These are phyloP conservation scores for Trametes elegans DNA, from an alignment of 768 basidiomycete species.

Conservation along the genomic window DNA sequence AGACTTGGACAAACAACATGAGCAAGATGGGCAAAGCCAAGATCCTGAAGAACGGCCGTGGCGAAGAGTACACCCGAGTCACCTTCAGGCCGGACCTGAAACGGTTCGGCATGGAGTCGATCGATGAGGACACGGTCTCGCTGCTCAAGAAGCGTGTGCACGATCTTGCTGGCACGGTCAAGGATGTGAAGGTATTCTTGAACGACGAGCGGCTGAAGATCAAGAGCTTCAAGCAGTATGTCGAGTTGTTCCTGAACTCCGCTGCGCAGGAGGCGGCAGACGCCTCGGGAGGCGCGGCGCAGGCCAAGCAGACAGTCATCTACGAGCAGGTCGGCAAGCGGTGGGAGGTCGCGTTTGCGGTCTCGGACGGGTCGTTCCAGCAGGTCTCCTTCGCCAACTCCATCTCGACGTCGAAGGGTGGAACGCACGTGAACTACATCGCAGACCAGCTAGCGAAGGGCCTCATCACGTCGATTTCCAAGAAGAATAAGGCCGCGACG, in stretches of 20 bases:
- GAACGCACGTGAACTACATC: conserved; percentile 84
- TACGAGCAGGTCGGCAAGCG: conserved; percentile 78
- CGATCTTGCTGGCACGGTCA: conserved; percentile 95
- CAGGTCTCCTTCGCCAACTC: conserved; percentile 98
- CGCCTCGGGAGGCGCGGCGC: conserved; percentile 74
- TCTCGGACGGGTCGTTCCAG: conserved; percentile 89
- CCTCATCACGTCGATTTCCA: conserved; percentile 76
- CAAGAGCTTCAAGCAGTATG: conserved; percentile 96
- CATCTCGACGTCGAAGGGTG: conserved; percentile 95
- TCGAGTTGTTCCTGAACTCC: conserved; percentile 87
- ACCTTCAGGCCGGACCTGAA: conserved; percentile 91
- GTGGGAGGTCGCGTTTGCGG: conserved; percentile 95
- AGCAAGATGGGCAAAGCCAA: conserved; percentile 81
- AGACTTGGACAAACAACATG: conserved; percentile 96
- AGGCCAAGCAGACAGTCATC: conserved; percentile 72
- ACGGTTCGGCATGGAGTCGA: conserved; percentile 87
- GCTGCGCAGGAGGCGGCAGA: conserved; percentile 68
- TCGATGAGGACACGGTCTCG: conserved; percentile 89
- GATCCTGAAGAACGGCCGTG: conserved; percentile 86
- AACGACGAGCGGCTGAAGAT: conserved; percentile 91
- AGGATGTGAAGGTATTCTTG: conserved; percentile 88
- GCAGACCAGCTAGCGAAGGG: conserved; percentile 89
- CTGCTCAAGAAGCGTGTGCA: conserved; percentile 92
- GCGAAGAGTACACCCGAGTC: conserved; percentile 90
- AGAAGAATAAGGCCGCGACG: conserved; percentile 97